Conservation (phyloP, 2,329 filamentous ascomycete species). For the Atkinsonella hypoxylon region DNA sequence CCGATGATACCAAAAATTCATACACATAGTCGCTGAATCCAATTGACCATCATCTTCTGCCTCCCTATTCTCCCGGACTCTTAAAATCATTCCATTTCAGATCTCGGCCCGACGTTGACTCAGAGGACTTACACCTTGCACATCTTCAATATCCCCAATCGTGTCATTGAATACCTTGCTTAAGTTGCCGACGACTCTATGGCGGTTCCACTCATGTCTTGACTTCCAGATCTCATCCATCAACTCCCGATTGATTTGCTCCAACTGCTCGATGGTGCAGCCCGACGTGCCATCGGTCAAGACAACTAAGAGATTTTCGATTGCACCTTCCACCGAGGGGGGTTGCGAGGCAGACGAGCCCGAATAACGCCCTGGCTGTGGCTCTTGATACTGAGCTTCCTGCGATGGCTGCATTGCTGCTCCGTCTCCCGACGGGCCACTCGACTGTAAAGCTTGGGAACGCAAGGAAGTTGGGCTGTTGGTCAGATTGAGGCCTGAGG, state of each 20-base stretch:
- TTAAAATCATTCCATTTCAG: not conserved
- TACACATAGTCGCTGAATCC: not conserved
- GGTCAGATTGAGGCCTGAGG: slow-evolving; percentile 13
- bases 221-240: slow-evolving; percentile 85
- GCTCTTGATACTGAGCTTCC: slow-evolving; percentile 15
- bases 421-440: slow-evolving; percentile 20
- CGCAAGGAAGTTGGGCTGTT: slow-evolving; percentile 30
- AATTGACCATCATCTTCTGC: not conserved
- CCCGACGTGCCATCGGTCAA: slow-evolving; percentile 60
- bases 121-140: slow-evolving; percentile 31
- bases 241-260: slow-evolving; percentile 80
- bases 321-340: slow-evolving; percentile 32
- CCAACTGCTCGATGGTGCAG: slow-evolving; percentile 83
- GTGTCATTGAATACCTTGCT: slow-evolving; percentile 63
- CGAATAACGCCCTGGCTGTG: slow-evolving; percentile 14
- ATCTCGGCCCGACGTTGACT: slow-evolving; percentile 26
- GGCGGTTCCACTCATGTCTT: slow-evolving; percentile 73
- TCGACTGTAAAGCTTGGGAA: slow-evolving; percentile 16
- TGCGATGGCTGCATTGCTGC: slow-evolving; percentile 17
- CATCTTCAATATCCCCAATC: slow-evolving; percentile 53
- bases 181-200: slow-evolving; percentile 53
- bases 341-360: slow-evolving; percentile 32
- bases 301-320: slow-evolving; percentile 47
- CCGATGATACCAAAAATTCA: not conserved
- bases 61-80: not conserved